Base-by-base conservation (phyloP, 306 rosid genomes). In the Luffa aegyptiaca region DNA sequence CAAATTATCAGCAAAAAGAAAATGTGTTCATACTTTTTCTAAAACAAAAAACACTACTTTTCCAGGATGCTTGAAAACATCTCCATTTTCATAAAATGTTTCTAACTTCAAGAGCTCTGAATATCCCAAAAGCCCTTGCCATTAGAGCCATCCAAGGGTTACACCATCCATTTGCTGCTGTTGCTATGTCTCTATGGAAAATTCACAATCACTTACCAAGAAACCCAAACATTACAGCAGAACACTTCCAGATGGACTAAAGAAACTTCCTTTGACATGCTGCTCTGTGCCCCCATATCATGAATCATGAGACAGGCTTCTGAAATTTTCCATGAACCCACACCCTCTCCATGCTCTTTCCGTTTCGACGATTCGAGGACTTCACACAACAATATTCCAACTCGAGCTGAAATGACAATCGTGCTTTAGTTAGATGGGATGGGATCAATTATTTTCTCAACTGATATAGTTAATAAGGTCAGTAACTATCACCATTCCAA, bases 301-400 rank as follows among this genome's bases (percentile, higher is more conserved):
- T 64, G 71, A 64, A 36, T 64, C 71, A 72, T 83, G 77, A 85
- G 9, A 79, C 59, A 61, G 96, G 93, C 88, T 91, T 95, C 87
- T 88, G 93, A 84, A 95, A 95, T 86, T 91, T 95, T 82, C 92
- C 98, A 62, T 95, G 97, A 84, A 95, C 95, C 98, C 98, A 95
- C 65, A 95, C 97, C 86, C 97, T 89, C 81, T 17, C 89, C 97
- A 90, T 91, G 82, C 84, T 84, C 88, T 95, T 95, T 82, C 92
- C 96, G 52, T 88, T 90, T 83, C 80, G 84, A 17, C 97, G 93
- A 83, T 95, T 95, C 45, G 82, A 85, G 2, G 98, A 92, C 86
- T 87, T 92, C 12, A 95, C 89, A 85, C 97, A 92, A 61, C 98
- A 95, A 80, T 95, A 95, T 81, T 90, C 93, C 65, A 95, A 92